Percentiles rank a stretch among this genome's conserved stretches.
Evolutionary conservation across 177 flowering plant genomes (phyloP).

Genomic region (Vitis hybrid): DNA sequence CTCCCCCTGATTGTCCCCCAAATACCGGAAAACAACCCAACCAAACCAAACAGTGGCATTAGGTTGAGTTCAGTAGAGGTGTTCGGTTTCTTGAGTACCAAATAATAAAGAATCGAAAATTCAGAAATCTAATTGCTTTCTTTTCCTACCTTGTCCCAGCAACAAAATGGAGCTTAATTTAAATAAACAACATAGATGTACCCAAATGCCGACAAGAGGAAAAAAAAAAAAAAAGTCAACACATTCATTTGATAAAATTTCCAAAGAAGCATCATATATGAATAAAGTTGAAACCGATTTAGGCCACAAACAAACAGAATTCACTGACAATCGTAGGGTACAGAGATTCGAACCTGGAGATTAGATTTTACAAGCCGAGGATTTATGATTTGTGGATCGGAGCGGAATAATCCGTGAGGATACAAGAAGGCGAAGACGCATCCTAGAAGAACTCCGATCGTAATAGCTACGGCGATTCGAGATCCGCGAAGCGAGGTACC

Average conservation of each 20-base stretch:
- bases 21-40: background rate
- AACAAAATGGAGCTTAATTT: background rate
- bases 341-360: conserved; percentile 36
- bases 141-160: background rate
- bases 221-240: background rate
- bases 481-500: conserved; percentile 44
- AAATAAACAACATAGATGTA: background rate
- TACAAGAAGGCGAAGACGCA: conserved; percentile 63
- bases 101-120: background rate
- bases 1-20: too few species aligned
- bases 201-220: background rate
- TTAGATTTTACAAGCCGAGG: conserved; percentile 21
- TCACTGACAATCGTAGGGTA: background rate
- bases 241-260: background rate
- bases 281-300: background rate
- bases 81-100: too few species aligned
- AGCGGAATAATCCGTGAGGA: conserved; percentile 59
- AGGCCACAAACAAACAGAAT: background rate
- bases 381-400: conserved; percentile 15
- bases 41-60: too few species aligned
- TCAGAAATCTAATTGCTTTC: background rate
- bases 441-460: conserved; percentile 64
- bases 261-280: background rate
- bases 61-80: too few species aligned
- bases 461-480: conserved; percentile 49